A percentile compares a stretch with the other conserved stretches of the same genome.
These are phyloP conservation scores for Pichia norvegensis DNA, from an alignment of 1,139 yeast species.

Conservation along the genomic window DNA sequence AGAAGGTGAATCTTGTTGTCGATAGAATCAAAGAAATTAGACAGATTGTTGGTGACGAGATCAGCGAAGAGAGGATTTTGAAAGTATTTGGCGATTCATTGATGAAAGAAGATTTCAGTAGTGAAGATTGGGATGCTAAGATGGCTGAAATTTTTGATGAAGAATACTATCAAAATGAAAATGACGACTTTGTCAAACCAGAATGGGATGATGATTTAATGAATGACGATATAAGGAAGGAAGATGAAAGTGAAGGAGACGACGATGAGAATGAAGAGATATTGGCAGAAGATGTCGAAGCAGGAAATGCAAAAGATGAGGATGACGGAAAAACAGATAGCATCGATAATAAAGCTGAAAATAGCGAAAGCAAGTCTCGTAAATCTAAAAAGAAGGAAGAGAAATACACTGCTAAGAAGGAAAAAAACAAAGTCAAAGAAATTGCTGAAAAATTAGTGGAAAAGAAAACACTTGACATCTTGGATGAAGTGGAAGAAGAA, in stretches of 20 bases:
- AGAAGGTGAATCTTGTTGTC: conserved; percentile 68
- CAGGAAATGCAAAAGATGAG: conserved; percentile 25
- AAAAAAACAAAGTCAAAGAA: conserved; percentile 51
- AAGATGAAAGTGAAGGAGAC: conserved; percentile 23
- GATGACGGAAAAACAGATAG: conserved; percentile 20
- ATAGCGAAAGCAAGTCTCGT: conserved; percentile 24
- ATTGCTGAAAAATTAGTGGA: conserved; percentile 70
- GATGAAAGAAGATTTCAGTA: conserved; percentile 83
- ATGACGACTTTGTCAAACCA: conserved; percentile 33
- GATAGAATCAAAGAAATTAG: conserved; percentile 71
- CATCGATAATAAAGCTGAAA: conserved; percentile 25
- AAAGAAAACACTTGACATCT: conserved; percentile 38
- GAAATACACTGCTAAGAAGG: conserved; percentile 38
- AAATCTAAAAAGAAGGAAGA: conserved; percentile 34
- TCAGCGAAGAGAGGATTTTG: conserved; percentile 53
- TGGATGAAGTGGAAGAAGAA: conserved; percentile 60
- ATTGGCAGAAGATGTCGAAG: conserved; percentile 20
- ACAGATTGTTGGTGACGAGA: conserved; percentile 76
- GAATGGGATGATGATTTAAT: conserved; percentile 44
- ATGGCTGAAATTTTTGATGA: conserved; percentile 84
- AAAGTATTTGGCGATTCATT: conserved; percentile 65
- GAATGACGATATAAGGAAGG: conserved; percentile 12
- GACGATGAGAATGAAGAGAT: conserved; percentile 24
- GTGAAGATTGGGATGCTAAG: conserved; percentile 84
- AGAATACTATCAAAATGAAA: conserved; percentile 44